Conservation (phyloP, 2,329 filamentous ascomycete genomes). For the Xylaria sp. region DNA sequence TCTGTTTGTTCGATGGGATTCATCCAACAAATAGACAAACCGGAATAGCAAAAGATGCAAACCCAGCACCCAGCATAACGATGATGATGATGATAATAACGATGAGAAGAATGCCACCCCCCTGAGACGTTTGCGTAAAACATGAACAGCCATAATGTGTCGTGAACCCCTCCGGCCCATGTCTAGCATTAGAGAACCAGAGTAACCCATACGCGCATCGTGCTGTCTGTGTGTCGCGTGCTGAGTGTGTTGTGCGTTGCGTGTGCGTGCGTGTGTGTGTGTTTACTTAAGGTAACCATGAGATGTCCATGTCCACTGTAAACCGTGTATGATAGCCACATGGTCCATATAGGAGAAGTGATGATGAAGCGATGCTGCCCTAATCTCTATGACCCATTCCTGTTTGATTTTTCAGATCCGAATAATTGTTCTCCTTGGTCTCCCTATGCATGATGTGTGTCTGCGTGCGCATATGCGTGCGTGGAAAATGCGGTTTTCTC, state of each 20-base stretch:
- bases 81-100: background rate
- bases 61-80: background rate
- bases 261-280: too few species aligned
- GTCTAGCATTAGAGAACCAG: constrained; percentile 9
- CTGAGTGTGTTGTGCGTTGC: too few species aligned
- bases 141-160: background rate
- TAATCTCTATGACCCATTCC: background rate
- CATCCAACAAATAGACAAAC: too few species aligned
- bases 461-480: background rate
- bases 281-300: too few species aligned
- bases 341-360: background rate
- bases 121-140: background rate
- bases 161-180: constrained; percentile 5
- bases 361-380: too few species aligned
- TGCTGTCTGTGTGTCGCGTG: background rate
- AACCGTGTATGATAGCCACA: background rate
- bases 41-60: too few species aligned
- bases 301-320: background rate
- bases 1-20: too few species aligned
- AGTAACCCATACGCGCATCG: constrained; percentile 1
- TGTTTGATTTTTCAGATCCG: too few species aligned
- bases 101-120: background rate
- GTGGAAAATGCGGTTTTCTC: too few species aligned
- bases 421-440: background rate
- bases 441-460: background rate